Base-by-base conservation (phyloP, 805 yeast genomes). In the Candida insectalens region DNA sequence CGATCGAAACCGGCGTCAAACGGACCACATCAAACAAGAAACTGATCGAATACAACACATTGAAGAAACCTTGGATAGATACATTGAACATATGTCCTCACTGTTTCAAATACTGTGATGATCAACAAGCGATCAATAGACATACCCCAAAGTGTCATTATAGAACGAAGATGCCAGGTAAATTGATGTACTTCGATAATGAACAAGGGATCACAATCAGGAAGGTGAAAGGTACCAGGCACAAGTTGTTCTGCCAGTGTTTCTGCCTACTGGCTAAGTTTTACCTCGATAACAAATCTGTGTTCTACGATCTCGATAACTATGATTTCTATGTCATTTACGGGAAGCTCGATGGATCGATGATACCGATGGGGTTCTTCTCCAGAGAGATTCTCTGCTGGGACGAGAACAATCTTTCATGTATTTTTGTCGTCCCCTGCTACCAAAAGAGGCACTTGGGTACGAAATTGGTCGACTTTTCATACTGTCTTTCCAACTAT, bases 361-460 rank as follows among this genome's bases (percentile, higher is more conserved):
- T 39, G 42, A 58, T 44, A 52, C 88, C 89, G 2, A 77, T 88
- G 79, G 98, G 96, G 1, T 92, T 85, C 51, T 92, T 85, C 49
- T 87, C 96, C 10, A 83, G 83, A 45, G 98, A 92, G 49, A 60
- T 80, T 29, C 60, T 81, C 1, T 77, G 95, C 0, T 74, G 76
- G 69, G 89, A 83, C 34, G 68, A 74, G 33, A 83, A 88, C 53
- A 92, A 89, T 50, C 61, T 92, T 25, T 96, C 96, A 0, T 92
- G 97, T 50, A 82, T 92, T 9, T 66, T 92, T 43, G 75, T 85
- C 3, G 83, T 92, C 40, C 98, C 98, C 1, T 96, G 96, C 3
- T 92, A 75, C 52, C 97, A 89, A 53, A 65, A 84, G 37, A 67
- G 69, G 27, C 78, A 74, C 6, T 53, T 88, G 18, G 98, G 97